Conservation (phyloP, 2,329 filamentous ascomycete species). For the Epichloe festucae region DNA sequence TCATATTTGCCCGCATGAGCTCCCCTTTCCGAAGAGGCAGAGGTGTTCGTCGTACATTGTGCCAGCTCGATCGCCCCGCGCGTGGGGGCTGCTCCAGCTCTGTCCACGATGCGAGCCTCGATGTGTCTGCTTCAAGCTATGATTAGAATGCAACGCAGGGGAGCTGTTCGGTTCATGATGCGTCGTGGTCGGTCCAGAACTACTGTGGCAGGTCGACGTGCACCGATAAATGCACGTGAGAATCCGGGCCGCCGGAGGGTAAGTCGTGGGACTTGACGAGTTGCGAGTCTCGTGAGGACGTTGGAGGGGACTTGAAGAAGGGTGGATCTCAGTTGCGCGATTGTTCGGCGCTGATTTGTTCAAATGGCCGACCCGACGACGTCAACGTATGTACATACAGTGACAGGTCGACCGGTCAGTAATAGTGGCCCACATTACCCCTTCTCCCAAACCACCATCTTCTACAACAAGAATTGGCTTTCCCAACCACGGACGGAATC, state of each 20-base stretch:
- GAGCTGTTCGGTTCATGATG: conserved; percentile 12
- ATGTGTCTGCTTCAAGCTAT: conserved; percentile 6
- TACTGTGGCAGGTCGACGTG: background rate
- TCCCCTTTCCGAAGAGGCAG: background rate
- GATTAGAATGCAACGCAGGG: conserved; percentile 10
- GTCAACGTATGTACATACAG: too few relatives aligned
- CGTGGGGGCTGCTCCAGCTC: conserved; percentile 12
- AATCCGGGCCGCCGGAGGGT: background rate
- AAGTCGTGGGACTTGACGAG: background rate
- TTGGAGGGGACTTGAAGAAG: background rate
- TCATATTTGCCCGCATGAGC: background rate
- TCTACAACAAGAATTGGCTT: background rate
- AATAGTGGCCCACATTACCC: too few relatives aligned
- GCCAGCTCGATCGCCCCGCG: conserved; percentile 12
- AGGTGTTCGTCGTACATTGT: conserved; percentile 1
- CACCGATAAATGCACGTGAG: background rate
- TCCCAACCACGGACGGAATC: background rate
- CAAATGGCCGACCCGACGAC: too few relatives aligned
- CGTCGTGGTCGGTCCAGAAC: conserved; percentile 2
- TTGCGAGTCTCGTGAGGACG: background rate
- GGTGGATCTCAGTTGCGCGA: background rate
- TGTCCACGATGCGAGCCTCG: background rate
- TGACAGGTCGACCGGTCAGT: too few relatives aligned
- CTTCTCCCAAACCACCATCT: background rate
- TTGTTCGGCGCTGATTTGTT: too few relatives aligned